Evolutionary conservation across 2,329 filamentous ascomycete species (phyloP).

Genomic region (Tolypocladium tropicale): DNA sequence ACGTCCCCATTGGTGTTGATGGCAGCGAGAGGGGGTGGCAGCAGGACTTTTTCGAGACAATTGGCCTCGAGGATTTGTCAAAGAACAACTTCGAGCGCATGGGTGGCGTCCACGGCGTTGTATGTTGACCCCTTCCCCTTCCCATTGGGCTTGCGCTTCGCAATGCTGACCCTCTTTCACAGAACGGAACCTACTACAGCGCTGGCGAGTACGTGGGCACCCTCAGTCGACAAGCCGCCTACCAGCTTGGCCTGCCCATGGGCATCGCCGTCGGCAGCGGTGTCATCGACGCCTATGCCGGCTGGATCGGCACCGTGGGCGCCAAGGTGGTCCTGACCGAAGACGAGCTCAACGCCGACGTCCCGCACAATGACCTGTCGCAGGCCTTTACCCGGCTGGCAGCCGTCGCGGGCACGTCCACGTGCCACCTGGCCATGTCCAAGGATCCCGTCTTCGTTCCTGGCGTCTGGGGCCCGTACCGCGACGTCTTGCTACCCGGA

Average conservation of each 20-base stretch:
- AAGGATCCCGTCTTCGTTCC: constrained; percentile 85
- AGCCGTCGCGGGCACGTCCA: constrained; percentile 91
- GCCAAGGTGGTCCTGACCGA: constrained; percentile 72
- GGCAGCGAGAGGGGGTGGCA: constrained; percentile 98
- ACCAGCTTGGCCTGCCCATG: constrained; percentile 71
- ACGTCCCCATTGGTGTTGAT: constrained; percentile 91
- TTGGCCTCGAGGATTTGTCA: constrained; percentile 76
- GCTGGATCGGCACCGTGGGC: constrained; percentile 98
- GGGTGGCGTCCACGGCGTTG: constrained; percentile 89
- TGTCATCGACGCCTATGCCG: constrained; percentile 96
- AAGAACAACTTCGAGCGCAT: constrained; percentile 86
- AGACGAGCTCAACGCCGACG: constrained; percentile 55
- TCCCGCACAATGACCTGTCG: constrained; percentile 72
- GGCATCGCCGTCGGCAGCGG: constrained; percentile 91
- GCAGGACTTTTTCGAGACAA: constrained; percentile 78
- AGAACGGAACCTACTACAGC: constrained; percentile 89
- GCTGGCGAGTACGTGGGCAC: constrained; percentile 85
- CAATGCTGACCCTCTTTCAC: constrained; percentile 8
- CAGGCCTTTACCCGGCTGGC: constrained; percentile 90
- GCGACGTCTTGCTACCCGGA: constrained; percentile 81
- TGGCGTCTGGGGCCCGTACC: constrained; percentile 95
- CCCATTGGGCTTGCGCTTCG: not conserved
- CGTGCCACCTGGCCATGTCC: constrained; percentile 95
- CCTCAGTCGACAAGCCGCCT: constrained; percentile 72
- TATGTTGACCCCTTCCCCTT: constrained; percentile 23